Evolutionary conservation across 805 yeast genomes (phyloP).

Genomic region (Wickerhamomyces ciferrii): DNA sequence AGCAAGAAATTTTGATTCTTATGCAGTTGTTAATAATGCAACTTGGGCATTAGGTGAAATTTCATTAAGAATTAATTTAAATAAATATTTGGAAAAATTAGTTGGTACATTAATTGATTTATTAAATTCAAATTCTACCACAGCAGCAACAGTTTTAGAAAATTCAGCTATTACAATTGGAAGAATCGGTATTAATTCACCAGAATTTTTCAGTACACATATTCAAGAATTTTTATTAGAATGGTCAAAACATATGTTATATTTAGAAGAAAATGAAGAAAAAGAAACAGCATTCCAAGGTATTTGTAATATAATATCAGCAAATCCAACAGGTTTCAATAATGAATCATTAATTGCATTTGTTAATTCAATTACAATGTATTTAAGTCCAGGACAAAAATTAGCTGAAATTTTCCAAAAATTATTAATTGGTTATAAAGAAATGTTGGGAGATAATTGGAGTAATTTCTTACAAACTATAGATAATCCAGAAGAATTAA

Average conservation of each 20-base stretch:
- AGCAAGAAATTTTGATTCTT: slow-evolving; percentile 40
- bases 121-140: slow-evolving; percentile 46
- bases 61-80: slow-evolving; percentile 50
- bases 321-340: slow-evolving; percentile 63
- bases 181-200: slow-evolving; percentile 63
- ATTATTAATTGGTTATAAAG: slow-evolving; percentile 39
- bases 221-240: slow-evolving; percentile 49
- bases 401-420: slow-evolving; percentile 39
- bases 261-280: slow-evolving; percentile 75
- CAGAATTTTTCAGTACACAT: slow-evolving; percentile 54
- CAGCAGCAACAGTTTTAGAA: slow-evolving; percentile 60
- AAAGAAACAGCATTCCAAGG: slow-evolving; percentile 87
- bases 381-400: slow-evolving; percentile 42
- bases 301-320: slow-evolving; percentile 60
- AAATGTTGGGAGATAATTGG: slow-evolving; percentile 39
- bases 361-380: slow-evolving; percentile 53
- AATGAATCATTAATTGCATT: slow-evolving; percentile 46
- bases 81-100: slow-evolving; percentile 49
- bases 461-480: slow-evolving; percentile 11
- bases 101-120: slow-evolving; percentile 54
- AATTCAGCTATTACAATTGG: slow-evolving; percentile 90
- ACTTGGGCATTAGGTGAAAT: slow-evolving; percentile 94
- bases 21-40: slow-evolving; percentile 79
- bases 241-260: slow-evolving; percentile 70
- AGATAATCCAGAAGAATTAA: slow-evolving; percentile 14